Base-by-base conservation (phyloP, 108 stramenopile species). In the Epithemia pelagica region DNA sequence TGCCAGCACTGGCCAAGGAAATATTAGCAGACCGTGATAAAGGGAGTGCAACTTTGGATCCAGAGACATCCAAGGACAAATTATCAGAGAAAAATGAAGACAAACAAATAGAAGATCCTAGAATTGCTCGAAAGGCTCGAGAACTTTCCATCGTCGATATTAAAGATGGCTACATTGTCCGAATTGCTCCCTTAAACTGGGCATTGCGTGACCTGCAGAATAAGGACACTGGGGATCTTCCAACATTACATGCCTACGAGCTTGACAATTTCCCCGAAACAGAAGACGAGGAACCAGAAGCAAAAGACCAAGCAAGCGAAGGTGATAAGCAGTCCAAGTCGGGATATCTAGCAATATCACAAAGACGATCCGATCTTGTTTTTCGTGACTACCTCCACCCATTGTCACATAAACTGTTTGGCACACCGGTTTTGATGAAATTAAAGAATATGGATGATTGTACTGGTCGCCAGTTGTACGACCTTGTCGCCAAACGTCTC, bases 71-170 rank as follows among this genome's bases (percentile, higher is more conserved):
- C 32, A 53, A 65, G 58, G 32, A 21, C 46, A 72, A n/a, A 59
- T 26, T 61, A 73, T 58, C 67, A 56, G 64, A 75, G 53, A 54
- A 62, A 29, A 62, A 66, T 61, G 28, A 58, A 58, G 21, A 65
- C 26, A 31, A 58, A 29, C 54, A 72, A 32, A 25, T 28, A 1
- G 32, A 31, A 29, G 73, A 57, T 58, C 69, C 29, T n/a, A 67
- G 53, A 67, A 84, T 46, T 46, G 37, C 37, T 5, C 37, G 37
- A 56, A 77, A 70, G 64, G 86, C 84, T 30, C 68, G 78, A 69
- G 82, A 90, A 64, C 79, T 94, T 80, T 88, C 88, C 24, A 76
- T 89, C 25, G 92, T 94, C 31, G 87, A 88, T 51, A 89, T 94
- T 89, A 70, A 76, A 20, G 88, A 94, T 64, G 84, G 88, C 56